Evolutionary conservation across 257 asterid genomes (phyloP).

Genomic region (Nicotiana otophora): DNA sequence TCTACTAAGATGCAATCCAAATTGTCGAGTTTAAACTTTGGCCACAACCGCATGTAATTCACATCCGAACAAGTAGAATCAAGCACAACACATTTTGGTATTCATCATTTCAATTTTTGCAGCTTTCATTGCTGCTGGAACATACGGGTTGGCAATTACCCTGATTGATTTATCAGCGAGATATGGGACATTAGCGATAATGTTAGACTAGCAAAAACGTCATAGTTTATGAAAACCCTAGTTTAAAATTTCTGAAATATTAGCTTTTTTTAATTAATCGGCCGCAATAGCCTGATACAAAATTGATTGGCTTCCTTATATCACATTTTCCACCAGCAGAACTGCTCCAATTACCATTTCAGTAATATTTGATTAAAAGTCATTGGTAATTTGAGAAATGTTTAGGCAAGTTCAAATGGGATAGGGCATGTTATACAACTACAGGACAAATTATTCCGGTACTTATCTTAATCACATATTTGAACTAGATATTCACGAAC

Average conservation of each 20-base stretch:
- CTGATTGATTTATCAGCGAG: not conserved
- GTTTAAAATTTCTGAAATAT: not conserved
- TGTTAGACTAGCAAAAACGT: not conserved
- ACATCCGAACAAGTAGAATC: too few relatives aligned
- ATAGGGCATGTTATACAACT: not conserved
- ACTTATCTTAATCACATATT: not conserved
- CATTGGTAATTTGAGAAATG: not conserved
- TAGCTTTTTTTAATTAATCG: too few relatives aligned
- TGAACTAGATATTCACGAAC: not conserved
- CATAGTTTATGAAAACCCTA: not conserved
- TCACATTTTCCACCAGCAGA: not conserved
- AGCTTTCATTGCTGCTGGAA: not conserved
- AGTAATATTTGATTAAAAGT: not conserved
- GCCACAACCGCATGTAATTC: too few relatives aligned
- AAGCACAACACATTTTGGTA: too few relatives aligned
- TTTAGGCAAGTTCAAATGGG: not conserved
- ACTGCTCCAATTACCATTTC: not conserved
- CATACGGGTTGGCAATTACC: too few relatives aligned
- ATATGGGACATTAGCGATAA: not conserved
- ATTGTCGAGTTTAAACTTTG: too few relatives aligned
- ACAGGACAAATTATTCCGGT: not conserved
- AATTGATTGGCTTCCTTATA: not conserved
- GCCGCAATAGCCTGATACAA: not conserved
- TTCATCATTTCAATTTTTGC: not conserved
- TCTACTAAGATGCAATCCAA: too few relatives aligned